Evolutionary conservation across 2,329 filamentous ascomycete genomes (phyloP), one percentile per base, ranked within the genome.

Genomic region (Ilyonectria robusta): DNA sequence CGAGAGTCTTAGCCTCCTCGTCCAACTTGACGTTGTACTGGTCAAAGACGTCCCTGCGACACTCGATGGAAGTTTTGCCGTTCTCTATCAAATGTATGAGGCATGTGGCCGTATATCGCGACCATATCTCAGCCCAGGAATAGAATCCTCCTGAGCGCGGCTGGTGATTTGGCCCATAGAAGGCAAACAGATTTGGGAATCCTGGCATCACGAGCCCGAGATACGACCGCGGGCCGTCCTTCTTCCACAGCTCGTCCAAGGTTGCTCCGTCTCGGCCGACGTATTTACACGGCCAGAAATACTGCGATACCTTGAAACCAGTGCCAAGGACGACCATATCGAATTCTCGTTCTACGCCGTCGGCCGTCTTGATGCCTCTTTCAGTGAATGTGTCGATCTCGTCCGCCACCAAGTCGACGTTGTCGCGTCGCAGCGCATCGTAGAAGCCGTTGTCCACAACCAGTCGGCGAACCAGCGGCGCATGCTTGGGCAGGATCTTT

Each of bases 401-500:
- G 7, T 65, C 57, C 4, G 57, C 35, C 5, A 65, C 42, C 8
- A 65, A 33, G 11, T 61, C 51, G 3, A 57, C 57, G 17, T 61
- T 61, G 10, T 65, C 62, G 6, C 57, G 40, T 4, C 57, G 57
- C 6, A 65, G 62, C 31, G 40, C 23, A 23, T 65, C 62, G 21
- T 65, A 65, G 37, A 65, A 65, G 8, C 62, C 62, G 42, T 65
- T 65, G 19, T 65, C 62, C 23, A 65, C 62, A 2, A 65, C 62
- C 4, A 65, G 57, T 6, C 62, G 57, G n/a, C 62, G 62, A 4
- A 65, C 62, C 42, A 65, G n/a, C 1, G 62, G 62, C 1, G 56
- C 21, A 29, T 61, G n/a, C 4, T 51, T 56, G 11, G 62, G 62
- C 21, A 65, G 23, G 8, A 65, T 33, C 62, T 61, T 65, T 29